These are phyloP conservation scores for Ophiostoma sp. DNA, from an alignment of 2,329 filamentous ascomycete species.

Conservation along the genomic window DNA sequence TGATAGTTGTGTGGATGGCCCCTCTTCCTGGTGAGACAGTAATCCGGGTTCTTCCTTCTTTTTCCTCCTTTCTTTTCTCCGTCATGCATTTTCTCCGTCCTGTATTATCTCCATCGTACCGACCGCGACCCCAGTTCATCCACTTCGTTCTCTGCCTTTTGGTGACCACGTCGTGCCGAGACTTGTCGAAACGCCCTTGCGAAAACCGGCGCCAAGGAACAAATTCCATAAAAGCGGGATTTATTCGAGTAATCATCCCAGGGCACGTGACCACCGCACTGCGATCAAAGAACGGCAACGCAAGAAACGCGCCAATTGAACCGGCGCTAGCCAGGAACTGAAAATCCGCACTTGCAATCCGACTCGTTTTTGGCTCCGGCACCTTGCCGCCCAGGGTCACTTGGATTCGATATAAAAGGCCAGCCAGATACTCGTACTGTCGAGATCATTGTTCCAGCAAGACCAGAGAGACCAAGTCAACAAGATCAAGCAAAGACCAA, in stretches of 20 bases:
- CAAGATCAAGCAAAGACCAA: background rate
- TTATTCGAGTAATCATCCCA: background rate
- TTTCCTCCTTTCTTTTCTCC: background rate
- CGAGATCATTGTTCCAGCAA: background rate
- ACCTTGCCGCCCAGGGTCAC: conserved; percentile 1
- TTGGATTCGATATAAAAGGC: background rate
- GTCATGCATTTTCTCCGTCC: background rate
- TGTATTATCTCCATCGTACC: background rate
- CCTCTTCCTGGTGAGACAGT: background rate
- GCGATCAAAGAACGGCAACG: background rate
- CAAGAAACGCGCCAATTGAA: conserved; percentile 1
- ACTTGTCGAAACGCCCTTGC: background rate
- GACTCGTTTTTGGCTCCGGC: conserved; percentile 9
- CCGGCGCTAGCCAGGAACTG: conserved; percentile 11
- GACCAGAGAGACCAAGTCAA: background rate
- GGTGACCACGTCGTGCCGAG: background rate
- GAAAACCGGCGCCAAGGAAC: background rate
- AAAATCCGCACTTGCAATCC: conserved; percentile 6
- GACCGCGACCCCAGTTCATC: background rate
- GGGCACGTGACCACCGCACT: background rate
- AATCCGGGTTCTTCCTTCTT: background rate
- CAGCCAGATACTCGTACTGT: background rate
- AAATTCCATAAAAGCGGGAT: background rate
- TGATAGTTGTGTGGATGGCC: background rate
- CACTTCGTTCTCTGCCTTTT: background rate